Evolutionary conservation across 768 basidiomycete genomes (phyloP), one percentile per base, ranked within the genome.

Genomic region (Boletus patriciae): DNA sequence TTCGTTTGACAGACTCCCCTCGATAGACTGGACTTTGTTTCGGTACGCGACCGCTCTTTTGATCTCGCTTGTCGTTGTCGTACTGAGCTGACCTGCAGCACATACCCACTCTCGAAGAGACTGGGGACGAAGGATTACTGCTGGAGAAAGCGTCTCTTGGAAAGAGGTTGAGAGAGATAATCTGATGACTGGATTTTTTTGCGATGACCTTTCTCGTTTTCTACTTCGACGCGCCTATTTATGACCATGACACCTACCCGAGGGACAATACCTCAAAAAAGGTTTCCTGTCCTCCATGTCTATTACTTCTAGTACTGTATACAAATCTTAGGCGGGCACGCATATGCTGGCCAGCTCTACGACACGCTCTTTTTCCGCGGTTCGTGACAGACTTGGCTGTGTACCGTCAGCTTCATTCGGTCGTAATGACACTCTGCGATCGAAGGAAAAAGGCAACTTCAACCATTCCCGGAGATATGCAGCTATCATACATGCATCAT

Each of bases 31-130:
- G 88, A 90, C 68, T 86, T 89, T 57, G 80, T 83, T 56, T 86
- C 87, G 36, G 85, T 84, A 55, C 51, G 81, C 69, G 6, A 52
- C 31, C 0, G 9, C 29, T 27, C 25, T 6, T 13, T 21, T 12
- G 33, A 40, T 19, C 18, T 3, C 11, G 1, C 34, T 40, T 31
- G 12, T 25, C 9, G 12, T 46, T 15, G 31, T 6, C 4, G n/a
- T 38, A 13, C 47, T 67, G 25, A 57, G 4, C 12, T 41, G 31
- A 48, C 7, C 31, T 34, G 5, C 58, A 86, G 83, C 82, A 86
- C 52, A 85, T 90, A 54, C 88, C 88, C 3, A 79, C 81, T 0
- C 46, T 83, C 31, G 86, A 87, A 70, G 86, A 90, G 71, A 90
- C 88, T 0, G 88, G 87, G 18, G 66, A 68, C 27, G 61, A 67